A percentile compares a stretch with the other conserved stretches of the same genome.
Evolutionary conservation across 495 filamentous ascomycete species (phyloP).

Genomic region (Podospora comata): DNA sequence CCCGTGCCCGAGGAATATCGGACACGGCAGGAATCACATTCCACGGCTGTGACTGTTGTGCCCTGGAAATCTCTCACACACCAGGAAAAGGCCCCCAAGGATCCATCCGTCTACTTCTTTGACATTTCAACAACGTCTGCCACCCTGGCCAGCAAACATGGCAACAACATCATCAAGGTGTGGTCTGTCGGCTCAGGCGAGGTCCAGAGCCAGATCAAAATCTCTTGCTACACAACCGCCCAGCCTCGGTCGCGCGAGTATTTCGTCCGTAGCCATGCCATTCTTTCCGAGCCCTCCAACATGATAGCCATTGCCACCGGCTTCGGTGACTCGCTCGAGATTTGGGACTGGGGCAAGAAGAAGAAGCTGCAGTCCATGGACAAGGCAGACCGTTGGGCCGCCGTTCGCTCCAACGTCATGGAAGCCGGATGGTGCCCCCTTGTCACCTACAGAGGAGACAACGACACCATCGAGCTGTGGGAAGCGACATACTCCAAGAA

Average conservation of each 20-base stretch:
- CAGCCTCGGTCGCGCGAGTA: constrained; percentile 37
- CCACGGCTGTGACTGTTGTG: constrained; percentile 15
- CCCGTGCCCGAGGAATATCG: constrained; percentile 4
- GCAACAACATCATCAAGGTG: constrained; percentile 38
- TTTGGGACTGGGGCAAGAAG: constrained; percentile 39
- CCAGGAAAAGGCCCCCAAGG: constrained; percentile 30
- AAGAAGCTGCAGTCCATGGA: constrained; percentile 37
- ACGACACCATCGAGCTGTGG: constrained; percentile 53
- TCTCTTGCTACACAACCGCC: constrained; percentile 35
- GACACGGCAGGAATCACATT: constrained; percentile 13
- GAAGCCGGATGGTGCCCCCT: constrained; percentile 32
- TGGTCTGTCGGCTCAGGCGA: constrained; percentile 35
- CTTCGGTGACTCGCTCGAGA: constrained; percentile 37
- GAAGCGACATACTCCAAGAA: constrained; percentile 68
- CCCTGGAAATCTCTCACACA: constrained; percentile 30
- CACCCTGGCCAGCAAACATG: constrained; percentile 33
- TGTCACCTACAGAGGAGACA: constrained; percentile 31
- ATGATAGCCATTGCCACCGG: constrained; percentile 35
- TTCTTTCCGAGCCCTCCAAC: constrained; percentile 35
- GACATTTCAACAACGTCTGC: constrained; percentile 30
- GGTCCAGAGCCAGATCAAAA: constrained; percentile 32
- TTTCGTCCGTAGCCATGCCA: constrained; percentile 39
- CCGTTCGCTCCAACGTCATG: constrained; percentile 34
- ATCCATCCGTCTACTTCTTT: constrained; percentile 31
- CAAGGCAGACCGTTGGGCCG: constrained; percentile 36